Conservation (phyloP, 1,284 basidiomycete species). For the Porphyrellus sp. region DNA sequence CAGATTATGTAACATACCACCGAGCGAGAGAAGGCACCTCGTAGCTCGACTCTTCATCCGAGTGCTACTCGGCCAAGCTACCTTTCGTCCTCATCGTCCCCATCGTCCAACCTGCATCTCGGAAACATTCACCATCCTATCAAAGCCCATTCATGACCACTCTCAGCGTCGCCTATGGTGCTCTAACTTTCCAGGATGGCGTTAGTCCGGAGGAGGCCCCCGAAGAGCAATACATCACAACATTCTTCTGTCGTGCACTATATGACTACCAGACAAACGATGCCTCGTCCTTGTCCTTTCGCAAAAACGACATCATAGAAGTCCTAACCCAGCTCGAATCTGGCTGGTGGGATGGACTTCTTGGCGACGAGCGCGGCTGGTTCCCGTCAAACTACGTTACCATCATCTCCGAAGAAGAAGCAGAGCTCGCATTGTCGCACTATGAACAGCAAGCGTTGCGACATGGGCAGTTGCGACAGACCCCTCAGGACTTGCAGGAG, state of each 20-base stretch:
- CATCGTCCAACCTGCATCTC: slow-evolving; percentile 6
- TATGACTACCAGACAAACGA: slow-evolving; percentile 93
- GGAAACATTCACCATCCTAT: background rate
- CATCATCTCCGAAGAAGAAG: slow-evolving; percentile 76
- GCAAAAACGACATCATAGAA: slow-evolving; percentile 87
- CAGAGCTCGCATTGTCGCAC: slow-evolving; percentile 58
- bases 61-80: slow-evolving; percentile 19
- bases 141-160: slow-evolving; percentile 27
- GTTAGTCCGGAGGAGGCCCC: slow-evolving; percentile 30
- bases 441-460: slow-evolving; percentile 40
- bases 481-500: slow-evolving; percentile 19
- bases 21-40: slow-evolving; percentile 8
- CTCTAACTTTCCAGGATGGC: slow-evolving; percentile 22
- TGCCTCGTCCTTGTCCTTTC: slow-evolving; percentile 85
- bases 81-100: slow-evolving; percentile 12
- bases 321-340: slow-evolving; percentile 88
- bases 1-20: slow-evolving; percentile 27
- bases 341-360: slow-evolving; percentile 98
- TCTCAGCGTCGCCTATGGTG: slow-evolving; percentile 25
- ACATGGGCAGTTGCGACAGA: slow-evolving; percentile 16
- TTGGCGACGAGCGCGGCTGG: slow-evolving; percentile 90
- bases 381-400: slow-evolving; percentile 96
- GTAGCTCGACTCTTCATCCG: slow-evolving; percentile 12
- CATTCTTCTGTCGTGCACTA: slow-evolving; percentile 87
- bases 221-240: slow-evolving; percentile 60